phyloP scores from a whole-genome alignment of 2,329 filamentous ascomycete species.

The Metarhizium guizhouense region DNA sequence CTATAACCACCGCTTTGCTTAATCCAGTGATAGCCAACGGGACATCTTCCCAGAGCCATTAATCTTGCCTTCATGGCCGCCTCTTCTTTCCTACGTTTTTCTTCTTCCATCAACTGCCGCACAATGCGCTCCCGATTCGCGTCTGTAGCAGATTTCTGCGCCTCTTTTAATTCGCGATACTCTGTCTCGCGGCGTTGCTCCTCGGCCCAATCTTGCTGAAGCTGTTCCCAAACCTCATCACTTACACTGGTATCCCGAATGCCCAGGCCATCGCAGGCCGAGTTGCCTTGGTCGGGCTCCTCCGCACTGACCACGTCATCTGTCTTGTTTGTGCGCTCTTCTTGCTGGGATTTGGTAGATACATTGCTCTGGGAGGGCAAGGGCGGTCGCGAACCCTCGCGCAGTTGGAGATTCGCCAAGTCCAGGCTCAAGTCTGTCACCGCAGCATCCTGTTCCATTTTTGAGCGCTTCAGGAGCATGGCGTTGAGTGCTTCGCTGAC shows the following conservation, averaged over 20 bases:
- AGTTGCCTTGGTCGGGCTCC: background rate
- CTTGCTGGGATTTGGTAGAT: background rate
- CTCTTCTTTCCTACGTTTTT: constrained; percentile 27
- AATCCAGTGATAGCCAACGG: constrained; percentile 51
- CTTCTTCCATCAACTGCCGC: constrained; percentile 26
- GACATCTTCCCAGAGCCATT: constrained; percentile 44
- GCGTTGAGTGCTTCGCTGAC: constrained; percentile 12
- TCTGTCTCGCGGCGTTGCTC: constrained; percentile 28
- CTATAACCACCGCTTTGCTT: constrained; percentile 49
- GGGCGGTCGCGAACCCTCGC: background rate
- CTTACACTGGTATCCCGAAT: constrained; percentile 48
- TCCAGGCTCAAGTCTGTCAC: background rate
- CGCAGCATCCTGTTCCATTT: background rate
- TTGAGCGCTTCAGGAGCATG: constrained; percentile 12
- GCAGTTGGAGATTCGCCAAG: background rate
- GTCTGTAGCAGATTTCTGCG: constrained; percentile 16
- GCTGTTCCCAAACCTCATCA: constrained; percentile 52
- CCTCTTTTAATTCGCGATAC: constrained; percentile 23
- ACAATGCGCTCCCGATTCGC: constrained; percentile 27
- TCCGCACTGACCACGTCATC: background rate
- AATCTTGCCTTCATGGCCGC: constrained; percentile 38
- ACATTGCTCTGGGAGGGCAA: background rate
- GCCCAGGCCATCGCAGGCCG: background rate
- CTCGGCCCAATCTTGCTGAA: constrained; percentile 39
- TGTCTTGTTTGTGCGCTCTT: background rate